A percentile compares a stretch with the other conserved stretches of the same genome.
These are phyloP conservation scores for Cladorrhinum samala DNA, from an alignment of 495 filamentous ascomycete genomes.

Conservation along the genomic window DNA sequence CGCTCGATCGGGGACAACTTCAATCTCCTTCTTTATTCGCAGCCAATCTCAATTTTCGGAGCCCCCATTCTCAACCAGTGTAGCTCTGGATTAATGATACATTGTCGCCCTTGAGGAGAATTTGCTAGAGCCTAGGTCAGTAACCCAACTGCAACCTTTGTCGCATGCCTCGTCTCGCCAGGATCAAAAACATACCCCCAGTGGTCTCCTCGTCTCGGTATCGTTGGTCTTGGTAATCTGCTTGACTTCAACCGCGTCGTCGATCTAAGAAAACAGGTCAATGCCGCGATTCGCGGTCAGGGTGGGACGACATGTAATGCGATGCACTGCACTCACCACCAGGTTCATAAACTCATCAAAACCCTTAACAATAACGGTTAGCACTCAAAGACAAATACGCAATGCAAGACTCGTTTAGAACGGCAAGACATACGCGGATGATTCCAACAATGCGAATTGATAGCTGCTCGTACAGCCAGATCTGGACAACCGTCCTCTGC, in stretches of 20 bases:
- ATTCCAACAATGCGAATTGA: conserved; percentile 90
- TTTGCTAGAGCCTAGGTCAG: conserved; percentile 61
- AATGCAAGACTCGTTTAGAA: conserved; percentile 13
- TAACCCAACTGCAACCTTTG: neutral
- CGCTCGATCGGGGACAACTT: neutral
- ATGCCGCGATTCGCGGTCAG: neutral
- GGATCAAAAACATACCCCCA: conserved; percentile 61
- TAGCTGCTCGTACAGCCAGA: conserved; percentile 97
- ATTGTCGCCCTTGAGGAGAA: conserved; percentile 95
- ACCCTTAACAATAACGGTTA: conserved; percentile 12
- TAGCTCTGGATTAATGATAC: conserved; percentile 88
- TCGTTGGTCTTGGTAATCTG: conserved; percentile 69
- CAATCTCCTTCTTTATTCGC: conserved; percentile 4
- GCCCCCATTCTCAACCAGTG: conserved; percentile 34
- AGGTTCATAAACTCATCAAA: conserved; percentile 99
- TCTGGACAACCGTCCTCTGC: conserved; percentile 75
- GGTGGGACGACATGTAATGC: neutral
- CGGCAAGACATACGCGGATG: conserved; percentile 62
- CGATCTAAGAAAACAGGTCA: conserved; percentile 30
- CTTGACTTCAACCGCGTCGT: conserved; percentile 91
- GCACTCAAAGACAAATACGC: conserved; percentile 3
- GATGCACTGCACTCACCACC: conserved; percentile 61
- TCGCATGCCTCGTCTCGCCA: neutral
- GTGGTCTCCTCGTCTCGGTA: conserved; percentile 66
- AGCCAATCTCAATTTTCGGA: neutral